phyloP scores from a whole-genome alignment of 768 basidiomycete genomes.

The Glaciozyma antarctica region DNA sequence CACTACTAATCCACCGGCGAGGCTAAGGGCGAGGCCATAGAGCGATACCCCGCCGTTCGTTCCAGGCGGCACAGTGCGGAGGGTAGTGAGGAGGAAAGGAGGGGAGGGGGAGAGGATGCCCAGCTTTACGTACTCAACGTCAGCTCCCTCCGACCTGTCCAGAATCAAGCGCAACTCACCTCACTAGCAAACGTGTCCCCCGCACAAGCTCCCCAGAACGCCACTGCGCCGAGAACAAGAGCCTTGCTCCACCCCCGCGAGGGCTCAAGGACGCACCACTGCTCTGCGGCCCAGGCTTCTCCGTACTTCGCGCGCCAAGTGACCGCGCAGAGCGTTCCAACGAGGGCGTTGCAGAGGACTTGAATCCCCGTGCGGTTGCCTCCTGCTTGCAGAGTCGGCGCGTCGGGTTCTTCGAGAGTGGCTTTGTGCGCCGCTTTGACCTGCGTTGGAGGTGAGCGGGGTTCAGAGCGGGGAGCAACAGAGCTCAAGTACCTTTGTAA shows the following conservation, averaged over 20 bases:
- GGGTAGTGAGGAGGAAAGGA: conserved; percentile 66
- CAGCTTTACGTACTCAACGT: conserved; percentile 40
- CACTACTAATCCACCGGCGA: conserved; percentile 62
- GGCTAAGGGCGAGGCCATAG: conserved; percentile 63
- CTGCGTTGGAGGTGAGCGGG: conserved; percentile 17
- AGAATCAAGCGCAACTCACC: conserved; percentile 2
- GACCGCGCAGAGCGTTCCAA: conserved; percentile 52
- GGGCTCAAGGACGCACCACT: conserved; percentile 17
- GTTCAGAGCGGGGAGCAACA: neutral
- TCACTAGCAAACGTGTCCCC: conserved; percentile 60
- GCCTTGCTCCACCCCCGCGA: conserved; percentile 4
- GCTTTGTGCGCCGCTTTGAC: conserved; percentile 57
- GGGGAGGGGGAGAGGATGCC: conserved; percentile 66
- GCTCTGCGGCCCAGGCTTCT: neutral
- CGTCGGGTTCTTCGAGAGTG: conserved; percentile 48
- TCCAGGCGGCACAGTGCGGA: conserved; percentile 66
- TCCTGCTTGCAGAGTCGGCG: conserved; percentile 42
- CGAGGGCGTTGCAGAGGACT: conserved; percentile 62
- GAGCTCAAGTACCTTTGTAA: neutral
- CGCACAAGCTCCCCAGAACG: conserved; percentile 27
- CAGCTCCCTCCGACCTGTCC: neutral
- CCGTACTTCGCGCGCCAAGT: conserved; percentile 47
- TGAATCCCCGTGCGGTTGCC: conserved; percentile 72
- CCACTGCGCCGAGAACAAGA: conserved; percentile 15
- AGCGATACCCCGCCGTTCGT: conserved; percentile 81